These are phyloP conservation scores for Calendula officinalis DNA, from an alignment of 129 eudicot genomes.

Conservation along the genomic window DNA sequence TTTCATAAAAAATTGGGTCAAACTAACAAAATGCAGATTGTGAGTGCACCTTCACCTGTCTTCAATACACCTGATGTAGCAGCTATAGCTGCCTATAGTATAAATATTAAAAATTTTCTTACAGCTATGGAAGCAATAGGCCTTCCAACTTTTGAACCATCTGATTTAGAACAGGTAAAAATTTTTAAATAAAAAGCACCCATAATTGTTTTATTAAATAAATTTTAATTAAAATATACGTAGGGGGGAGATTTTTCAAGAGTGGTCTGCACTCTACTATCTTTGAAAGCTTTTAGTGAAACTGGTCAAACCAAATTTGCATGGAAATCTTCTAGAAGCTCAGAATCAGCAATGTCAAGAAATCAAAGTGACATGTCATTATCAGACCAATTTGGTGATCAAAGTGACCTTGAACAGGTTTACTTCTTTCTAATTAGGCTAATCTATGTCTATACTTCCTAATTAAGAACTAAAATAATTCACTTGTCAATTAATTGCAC, in stretches of 20 bases:
- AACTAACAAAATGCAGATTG: slow-evolving; percentile 40
- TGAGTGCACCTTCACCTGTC: slow-evolving; percentile 59
- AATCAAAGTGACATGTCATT: slow-evolving; percentile 29
- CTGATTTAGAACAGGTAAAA: slow-evolving; percentile 84
- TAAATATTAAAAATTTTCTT: slow-evolving; percentile 74
- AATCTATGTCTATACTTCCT: too few species aligned
- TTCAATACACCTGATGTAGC: slow-evolving; percentile 57
- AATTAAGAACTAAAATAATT: too few species aligned
- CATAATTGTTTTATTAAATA: too few species aligned
- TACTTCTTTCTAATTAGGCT: background rate
- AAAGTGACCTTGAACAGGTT: slow-evolving; percentile 36
- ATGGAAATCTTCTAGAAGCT: slow-evolving; percentile 43
- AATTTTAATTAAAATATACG: background rate
- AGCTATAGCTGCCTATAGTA: slow-evolving; percentile 69
- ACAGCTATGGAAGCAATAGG: slow-evolving; percentile 59
- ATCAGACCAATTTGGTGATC: slow-evolving; percentile 30
- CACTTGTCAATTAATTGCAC: too few species aligned
- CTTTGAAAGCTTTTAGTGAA: slow-evolving; percentile 66
- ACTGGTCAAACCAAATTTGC: slow-evolving; percentile 44
- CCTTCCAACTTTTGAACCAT: slow-evolving; percentile 71
- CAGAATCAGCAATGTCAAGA: slow-evolving; percentile 53
- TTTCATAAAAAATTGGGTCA: background rate
- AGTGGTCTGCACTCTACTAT: slow-evolving; percentile 65
- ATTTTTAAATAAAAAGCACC: slow-evolving; percentile 17
- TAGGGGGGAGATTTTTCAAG: slow-evolving; percentile 79